These are phyloP conservation scores for Aspergillus costaricaensis DNA, from an alignment of 2,329 filamentous ascomycete genomes.

Conservation along the genomic window DNA sequence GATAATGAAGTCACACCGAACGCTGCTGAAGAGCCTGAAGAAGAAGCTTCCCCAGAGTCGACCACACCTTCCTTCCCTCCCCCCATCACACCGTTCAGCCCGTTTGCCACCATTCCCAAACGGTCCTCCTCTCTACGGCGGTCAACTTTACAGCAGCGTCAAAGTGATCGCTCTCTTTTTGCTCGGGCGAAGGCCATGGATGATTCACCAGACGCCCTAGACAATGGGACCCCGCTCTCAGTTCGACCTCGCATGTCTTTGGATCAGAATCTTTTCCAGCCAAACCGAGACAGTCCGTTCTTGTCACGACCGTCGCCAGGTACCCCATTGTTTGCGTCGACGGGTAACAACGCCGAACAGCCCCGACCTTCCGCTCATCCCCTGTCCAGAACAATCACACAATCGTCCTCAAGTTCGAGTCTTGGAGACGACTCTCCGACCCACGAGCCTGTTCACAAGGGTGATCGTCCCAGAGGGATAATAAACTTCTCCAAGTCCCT, in stretches of 20 bases:
- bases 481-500: conserved; percentile 73
- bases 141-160: conserved; percentile 84
- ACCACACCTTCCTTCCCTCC: conserved; percentile 31
- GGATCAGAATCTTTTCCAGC: conserved; percentile 70
- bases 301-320: conserved; percentile 60
- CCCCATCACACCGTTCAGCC: conserved; percentile 46
- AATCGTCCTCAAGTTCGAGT: conserved; percentile 81
- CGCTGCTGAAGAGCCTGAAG: conserved; percentile 30
- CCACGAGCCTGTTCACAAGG: conserved; percentile 59
- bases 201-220: conserved; percentile 53
- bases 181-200: conserved; percentile 36
- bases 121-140: conserved; percentile 77
- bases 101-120: conserved; percentile 61
- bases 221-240: conserved; percentile 58
- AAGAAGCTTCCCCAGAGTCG: conserved; percentile 30
- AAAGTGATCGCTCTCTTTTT: conserved; percentile 65
- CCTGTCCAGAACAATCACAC: conserved; percentile 80
- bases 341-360: conserved; percentile 35
- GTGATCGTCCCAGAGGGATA: conserved; percentile 55
- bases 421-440: conserved; percentile 71
- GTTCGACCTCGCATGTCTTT: conserved; percentile 72
- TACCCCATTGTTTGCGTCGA: conserved; percentile 43
- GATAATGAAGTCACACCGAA: conserved; percentile 49
- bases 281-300: conserved; percentile 67
- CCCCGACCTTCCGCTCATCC: conserved; percentile 66